A percentile compares a stretch with the other conserved stretches of the same genome.
Conservation (phyloP, 345 rosid genomes). For the Carallia brachiata region DNA sequence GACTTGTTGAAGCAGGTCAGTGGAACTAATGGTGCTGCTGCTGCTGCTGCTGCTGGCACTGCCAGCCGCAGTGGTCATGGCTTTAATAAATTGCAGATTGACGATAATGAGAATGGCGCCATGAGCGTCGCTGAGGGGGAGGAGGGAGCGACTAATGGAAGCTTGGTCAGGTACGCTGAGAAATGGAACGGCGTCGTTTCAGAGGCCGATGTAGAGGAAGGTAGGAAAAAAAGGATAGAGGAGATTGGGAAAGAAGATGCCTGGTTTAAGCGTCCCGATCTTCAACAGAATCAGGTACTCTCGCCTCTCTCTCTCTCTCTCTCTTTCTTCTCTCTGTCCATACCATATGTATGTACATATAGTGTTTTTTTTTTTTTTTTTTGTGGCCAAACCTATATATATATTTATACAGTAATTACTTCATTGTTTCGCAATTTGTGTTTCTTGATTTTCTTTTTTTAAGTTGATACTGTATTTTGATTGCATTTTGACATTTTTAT, state of each 20-base stretch:
- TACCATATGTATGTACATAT: no score
- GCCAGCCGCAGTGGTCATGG: constrained; percentile 29
- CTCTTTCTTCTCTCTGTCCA: neutral
- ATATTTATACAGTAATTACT: neutral
- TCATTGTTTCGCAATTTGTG: neutral
- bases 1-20: constrained; percentile 36
- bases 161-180: constrained; percentile 54
- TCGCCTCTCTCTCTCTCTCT: neutral
- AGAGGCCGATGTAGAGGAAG: constrained; percentile 43
- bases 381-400: no score
- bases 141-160: constrained; percentile 39
- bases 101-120: constrained; percentile 30
- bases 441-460: neutral
- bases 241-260: constrained; percentile 95
- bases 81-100: constrained; percentile 12
- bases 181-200: constrained; percentile 40
- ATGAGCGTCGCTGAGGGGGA: constrained; percentile 17
- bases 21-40: constrained; percentile 45
- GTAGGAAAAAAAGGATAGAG: constrained; percentile 83
- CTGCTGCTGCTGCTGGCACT: constrained; percentile 12
- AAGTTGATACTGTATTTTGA: no score
- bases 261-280: constrained; percentile 67
- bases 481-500: no score
- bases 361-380: neutral
- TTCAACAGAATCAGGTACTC: constrained; percentile 56